Base-by-base conservation (phyloP, 106 monocot species). In the Triglochin maritima region DNA sequence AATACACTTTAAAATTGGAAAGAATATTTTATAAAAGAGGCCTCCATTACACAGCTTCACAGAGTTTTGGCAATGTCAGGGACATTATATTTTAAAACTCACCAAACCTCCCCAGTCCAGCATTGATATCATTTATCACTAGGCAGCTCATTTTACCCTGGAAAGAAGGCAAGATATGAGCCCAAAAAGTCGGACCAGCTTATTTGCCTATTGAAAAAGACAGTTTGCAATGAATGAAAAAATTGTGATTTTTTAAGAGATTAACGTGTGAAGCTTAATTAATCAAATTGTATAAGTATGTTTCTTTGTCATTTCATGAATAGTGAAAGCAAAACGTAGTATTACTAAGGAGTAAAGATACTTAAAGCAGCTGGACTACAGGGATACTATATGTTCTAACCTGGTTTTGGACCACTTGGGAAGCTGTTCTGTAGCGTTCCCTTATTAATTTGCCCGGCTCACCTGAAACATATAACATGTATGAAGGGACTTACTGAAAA, bases 131-230 rank as follows among this genome's bases (percentile, higher is more conserved):
- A 74, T 89, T 94, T 54, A 94, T 89, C 89, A 94, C 89, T 75
- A 94, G 81, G 73, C 89, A 89, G 71, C 93, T 94, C 76, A 94
- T 82, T 62, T 94, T 89, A 53, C 89, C 93, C 93, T 94, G 80
- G 1, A 59, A 57, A 47, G 12, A 42, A 17, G 14, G 46, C 46
- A 48, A 16, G 4, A 55, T 6, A 55, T 55, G 55, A 55, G 55
- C 55, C 10, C 55, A 55, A 55, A 55, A 4, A 55, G 14, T 55
- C 6, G 14, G 14, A 29, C 29, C 29, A 29, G 29, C 29, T 29
- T 29, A 29, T 29, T 29, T 29, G 29, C 29, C 29, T 29, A 29
- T 29, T 29, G 29, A 29, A 29, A 29, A 0, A 29, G 29, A 29
- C 29, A 29, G 29, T 29, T 29, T 29, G 29, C 29, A 29, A 29